phyloP scores from a whole-genome alignment of 139 green algal genomes.

The Tetradesmus lagerheimii region DNA sequence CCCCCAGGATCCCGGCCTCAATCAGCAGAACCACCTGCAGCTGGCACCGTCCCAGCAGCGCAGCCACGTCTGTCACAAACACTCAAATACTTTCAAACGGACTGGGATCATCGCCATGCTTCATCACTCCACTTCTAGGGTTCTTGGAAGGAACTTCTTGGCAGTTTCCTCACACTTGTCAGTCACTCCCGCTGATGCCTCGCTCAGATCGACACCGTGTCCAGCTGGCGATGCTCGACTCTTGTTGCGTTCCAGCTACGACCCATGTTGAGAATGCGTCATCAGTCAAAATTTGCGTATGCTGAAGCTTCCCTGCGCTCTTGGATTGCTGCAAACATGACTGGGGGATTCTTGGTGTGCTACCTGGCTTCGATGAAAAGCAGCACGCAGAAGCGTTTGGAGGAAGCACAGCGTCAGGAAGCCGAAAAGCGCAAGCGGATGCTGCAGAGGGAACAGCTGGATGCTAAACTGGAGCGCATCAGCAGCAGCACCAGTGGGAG shows the following conservation, averaged over 20 bases:
- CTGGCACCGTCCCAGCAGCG: no score
- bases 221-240: background rate
- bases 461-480: background rate
- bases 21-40: no score
- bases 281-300: background rate
- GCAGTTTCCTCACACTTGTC: background rate
- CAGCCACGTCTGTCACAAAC: background rate
- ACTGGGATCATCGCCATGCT: no score
- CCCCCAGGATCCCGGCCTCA: no score
- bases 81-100: no score
- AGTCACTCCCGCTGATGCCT: background rate
- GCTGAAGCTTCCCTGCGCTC: background rate
- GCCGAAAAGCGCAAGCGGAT: background rate
- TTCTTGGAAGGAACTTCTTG: background rate
- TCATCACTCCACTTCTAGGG: background rate
- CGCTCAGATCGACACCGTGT: background rate
- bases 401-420: constrained; percentile 8
- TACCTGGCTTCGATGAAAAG: background rate
- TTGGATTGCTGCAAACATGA: background rate
- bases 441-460: constrained; percentile 12
- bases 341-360: background rate
- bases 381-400: background rate
- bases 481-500: constrained; percentile 5
- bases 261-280: no score
- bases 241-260: background rate